phyloP scores from a whole-genome alignment of 2,329 filamentous ascomycete genomes.

The Parastagonospora avenae region DNA sequence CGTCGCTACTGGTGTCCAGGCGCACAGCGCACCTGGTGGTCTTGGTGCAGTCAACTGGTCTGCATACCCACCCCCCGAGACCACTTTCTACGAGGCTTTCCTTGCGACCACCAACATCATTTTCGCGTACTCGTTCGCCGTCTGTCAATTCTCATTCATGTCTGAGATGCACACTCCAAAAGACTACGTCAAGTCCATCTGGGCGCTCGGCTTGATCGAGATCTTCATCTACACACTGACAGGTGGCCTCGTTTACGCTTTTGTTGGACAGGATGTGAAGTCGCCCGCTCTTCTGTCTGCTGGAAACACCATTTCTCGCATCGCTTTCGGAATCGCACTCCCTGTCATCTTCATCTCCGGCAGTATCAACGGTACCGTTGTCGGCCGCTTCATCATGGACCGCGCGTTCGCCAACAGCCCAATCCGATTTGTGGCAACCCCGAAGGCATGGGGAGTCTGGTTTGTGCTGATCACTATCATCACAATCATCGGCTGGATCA shows the following conservation, averaged over 20 bases:
- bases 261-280: conserved; percentile 65
- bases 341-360: conserved; percentile 76
- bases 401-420: conserved; percentile 64
- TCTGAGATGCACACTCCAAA: conserved; percentile 68
- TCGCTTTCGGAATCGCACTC: conserved; percentile 73
- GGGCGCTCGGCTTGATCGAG: conserved; percentile 64
- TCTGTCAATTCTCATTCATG: conserved; percentile 73
- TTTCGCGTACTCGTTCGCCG: conserved; percentile 57
- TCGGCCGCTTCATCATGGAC: conserved; percentile 68
- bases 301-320: conserved; percentile 62
- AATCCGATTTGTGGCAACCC: conserved; percentile 47
- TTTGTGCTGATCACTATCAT: conserved; percentile 59
- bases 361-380: conserved; percentile 71
- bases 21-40: conserved; percentile 37
- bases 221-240: conserved; percentile 68
- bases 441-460: conserved; percentile 60
- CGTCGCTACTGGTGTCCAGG: conserved; percentile 63
- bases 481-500: conserved; percentile 70
- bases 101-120: conserved; percentile 41
- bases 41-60: conserved; percentile 36
- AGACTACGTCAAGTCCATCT: conserved; percentile 63
- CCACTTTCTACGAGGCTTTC: conserved; percentile 71
- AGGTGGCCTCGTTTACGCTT: conserved; percentile 72
- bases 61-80: conserved; percentile 36
- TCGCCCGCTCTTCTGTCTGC: conserved; percentile 71